These are phyloP conservation scores for Chrysochromulina parva DNA, from an alignment of 78 protist species.

Conservation along the genomic window DNA sequence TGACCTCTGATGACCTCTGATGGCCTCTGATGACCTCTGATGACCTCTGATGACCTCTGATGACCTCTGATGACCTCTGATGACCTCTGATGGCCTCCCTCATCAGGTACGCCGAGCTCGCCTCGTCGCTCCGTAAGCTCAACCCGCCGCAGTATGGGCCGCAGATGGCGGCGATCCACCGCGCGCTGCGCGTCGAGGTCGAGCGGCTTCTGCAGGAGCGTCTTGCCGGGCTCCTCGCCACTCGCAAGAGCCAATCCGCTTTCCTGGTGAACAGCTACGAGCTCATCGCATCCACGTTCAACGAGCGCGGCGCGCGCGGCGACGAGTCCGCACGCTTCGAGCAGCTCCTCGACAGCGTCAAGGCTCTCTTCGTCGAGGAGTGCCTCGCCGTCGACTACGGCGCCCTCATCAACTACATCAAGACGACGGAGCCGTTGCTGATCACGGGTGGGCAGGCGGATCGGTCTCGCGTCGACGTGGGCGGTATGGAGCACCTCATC, in stretches of 20 bases:
- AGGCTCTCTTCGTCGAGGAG: constrained; percentile 15
- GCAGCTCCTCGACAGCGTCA: neutral
- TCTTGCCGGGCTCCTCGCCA: neutral
- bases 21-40: too few species aligned
- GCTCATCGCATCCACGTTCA: neutral
- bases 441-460: neutral
- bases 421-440: neutral
- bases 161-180: neutral
- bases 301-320: constrained; percentile 4
- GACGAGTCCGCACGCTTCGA: neutral
- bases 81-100: too few species aligned
- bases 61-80: too few species aligned
- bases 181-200: neutral
- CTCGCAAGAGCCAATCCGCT: neutral
- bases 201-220: neutral
- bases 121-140: neutral
- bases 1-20: too few species aligned
- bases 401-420: neutral
- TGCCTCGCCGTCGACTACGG: neutral
- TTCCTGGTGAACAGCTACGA: constrained; percentile 51
- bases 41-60: too few species aligned
- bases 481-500: neutral
- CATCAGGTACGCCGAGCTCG: neutral
- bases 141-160: neutral
- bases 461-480: neutral